phyloP scores from a whole-genome alignment of 1,284 basidiomycete genomes.

The Malassezia globosa region DNA sequence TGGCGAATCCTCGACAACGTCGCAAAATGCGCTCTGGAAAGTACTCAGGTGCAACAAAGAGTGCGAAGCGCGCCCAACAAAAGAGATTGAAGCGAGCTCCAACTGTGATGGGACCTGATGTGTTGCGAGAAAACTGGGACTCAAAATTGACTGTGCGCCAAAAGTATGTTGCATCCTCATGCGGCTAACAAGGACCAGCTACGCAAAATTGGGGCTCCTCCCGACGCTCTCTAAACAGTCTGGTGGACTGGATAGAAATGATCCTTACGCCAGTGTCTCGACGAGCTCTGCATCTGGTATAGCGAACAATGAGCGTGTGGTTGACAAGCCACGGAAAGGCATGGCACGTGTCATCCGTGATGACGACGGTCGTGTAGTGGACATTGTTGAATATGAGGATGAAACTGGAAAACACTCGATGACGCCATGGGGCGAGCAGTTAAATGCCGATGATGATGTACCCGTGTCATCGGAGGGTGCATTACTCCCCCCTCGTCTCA shows the following conservation, averaged over 20 bases:
- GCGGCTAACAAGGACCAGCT: slow-evolving; percentile 55
- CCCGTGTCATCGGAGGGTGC: slow-evolving; percentile 16
- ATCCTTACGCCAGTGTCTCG: slow-evolving; percentile 13
- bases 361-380: slow-evolving; percentile 64
- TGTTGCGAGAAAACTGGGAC: slow-evolving; percentile 77
- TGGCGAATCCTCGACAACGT: slow-evolving; percentile 87
- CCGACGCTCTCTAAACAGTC: slow-evolving; percentile 42
- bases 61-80: slow-evolving; percentile 62
- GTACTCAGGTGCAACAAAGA: slow-evolving; percentile 52
- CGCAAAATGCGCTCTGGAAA: slow-evolving; percentile 62
- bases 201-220: slow-evolving; percentile 63
- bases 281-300: not conserved
- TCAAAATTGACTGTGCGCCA: slow-evolving; percentile 76
- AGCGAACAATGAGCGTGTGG: not conserved
- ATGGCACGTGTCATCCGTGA: slow-evolving; percentile 78
- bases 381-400: slow-evolving; percentile 61
- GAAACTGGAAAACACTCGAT: slow-evolving; percentile 45
- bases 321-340: slow-evolving; percentile 51
- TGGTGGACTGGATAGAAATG: slow-evolving; percentile 22
- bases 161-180: slow-evolving; percentile 57
- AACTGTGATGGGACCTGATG: slow-evolving; percentile 69
- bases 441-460: slow-evolving; percentile 18
- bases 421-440: slow-evolving; percentile 46
- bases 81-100: slow-evolving; percentile 52
- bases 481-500: slow-evolving; percentile 4